Evolutionary conservation across 2,329 filamentous ascomycete genomes (phyloP).

Genomic region (Verticillium zaregamsianum): DNA sequence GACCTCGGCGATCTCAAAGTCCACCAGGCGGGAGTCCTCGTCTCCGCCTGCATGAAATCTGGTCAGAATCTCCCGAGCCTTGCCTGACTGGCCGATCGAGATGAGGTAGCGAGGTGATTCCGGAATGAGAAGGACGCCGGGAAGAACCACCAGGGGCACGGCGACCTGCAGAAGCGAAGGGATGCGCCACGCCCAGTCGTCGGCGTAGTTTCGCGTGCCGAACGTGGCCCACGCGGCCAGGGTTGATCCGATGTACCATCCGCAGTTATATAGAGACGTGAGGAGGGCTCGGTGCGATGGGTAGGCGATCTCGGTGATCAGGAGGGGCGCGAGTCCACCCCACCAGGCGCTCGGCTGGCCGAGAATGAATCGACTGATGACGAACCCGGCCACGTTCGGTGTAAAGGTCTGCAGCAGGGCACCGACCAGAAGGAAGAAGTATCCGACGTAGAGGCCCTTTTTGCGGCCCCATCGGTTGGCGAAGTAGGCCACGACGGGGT

Average conservation of each 20-base stretch:
- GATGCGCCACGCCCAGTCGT: conserved; percentile 44
- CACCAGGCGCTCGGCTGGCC: conserved; percentile 28
- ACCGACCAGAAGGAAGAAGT: conserved; percentile 25
- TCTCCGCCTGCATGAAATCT: conserved; percentile 39
- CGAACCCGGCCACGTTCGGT: conserved; percentile 21
- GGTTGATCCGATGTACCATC: conserved; percentile 16
- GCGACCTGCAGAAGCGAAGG: conserved; percentile 30
- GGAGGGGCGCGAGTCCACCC: conserved; percentile 24
- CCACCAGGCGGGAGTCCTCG: conserved; percentile 31
- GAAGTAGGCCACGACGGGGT: conserved; percentile 21
- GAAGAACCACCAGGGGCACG: conserved; percentile 6
- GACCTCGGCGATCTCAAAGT: conserved; percentile 9
- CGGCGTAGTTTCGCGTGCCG: conserved; percentile 33
- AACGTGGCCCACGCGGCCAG: conserved; percentile 30
- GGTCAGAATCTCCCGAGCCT: conserved; percentile 31
- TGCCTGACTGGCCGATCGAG: not conserved
- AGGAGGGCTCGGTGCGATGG: conserved; percentile 28
- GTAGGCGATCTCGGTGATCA: conserved; percentile 41
- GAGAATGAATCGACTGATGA: conserved; percentile 29
- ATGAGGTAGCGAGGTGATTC: conserved; percentile 12
- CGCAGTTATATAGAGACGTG: conserved; percentile 17
- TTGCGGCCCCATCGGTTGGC: conserved; percentile 30
- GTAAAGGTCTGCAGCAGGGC: conserved; percentile 22
- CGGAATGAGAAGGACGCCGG: conserved; percentile 16
- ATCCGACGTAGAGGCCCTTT: conserved; percentile 23